Evolutionary conservation across 441 rosid species (phyloP).

Genomic region (Euphorbia schlechtendalii): DNA sequence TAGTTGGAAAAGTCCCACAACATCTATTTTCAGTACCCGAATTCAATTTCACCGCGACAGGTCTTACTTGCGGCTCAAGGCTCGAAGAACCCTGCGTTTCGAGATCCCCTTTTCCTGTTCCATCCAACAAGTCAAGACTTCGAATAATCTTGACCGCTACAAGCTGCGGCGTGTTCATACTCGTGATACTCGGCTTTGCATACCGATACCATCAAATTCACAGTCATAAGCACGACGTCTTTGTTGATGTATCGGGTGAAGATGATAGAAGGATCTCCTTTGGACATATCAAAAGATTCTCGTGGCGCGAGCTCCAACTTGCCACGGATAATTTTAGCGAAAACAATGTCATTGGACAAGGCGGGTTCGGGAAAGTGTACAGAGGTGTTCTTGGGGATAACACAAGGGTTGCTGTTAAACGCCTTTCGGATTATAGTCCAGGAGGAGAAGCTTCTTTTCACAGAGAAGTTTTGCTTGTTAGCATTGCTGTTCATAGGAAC

Average conservation of each 20-base stretch:
- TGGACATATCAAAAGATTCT: constrained; percentile 46
- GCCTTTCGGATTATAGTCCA: constrained; percentile 41
- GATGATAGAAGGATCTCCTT: constrained; percentile 38
- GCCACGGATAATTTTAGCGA: constrained; percentile 58
- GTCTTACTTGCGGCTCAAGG: constrained; percentile 60
- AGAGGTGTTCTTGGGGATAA: constrained; percentile 45
- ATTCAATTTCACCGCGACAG: constrained; percentile 70
- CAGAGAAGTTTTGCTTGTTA: constrained; percentile 46
- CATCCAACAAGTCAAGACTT: constrained; percentile 53
- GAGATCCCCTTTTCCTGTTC: constrained; percentile 50
- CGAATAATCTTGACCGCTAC: constrained; percentile 43
- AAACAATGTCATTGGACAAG: constrained; percentile 48
- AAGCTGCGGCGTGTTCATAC: constrained; percentile 46
- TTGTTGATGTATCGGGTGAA: constrained; percentile 76
- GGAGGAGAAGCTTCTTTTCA: constrained; percentile 54
- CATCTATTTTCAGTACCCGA: constrained; percentile 51
- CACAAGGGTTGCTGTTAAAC: constrained; percentile 51
- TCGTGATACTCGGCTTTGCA: constrained; percentile 41
- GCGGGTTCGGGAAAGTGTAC: constrained; percentile 64
- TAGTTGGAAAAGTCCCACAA: constrained; percentile 62
- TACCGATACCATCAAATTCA: constrained; percentile 40
- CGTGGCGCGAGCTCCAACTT: constrained; percentile 44
- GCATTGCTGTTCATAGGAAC: constrained; percentile 52
- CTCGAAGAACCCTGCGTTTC: constrained; percentile 67
- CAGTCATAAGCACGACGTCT: constrained; percentile 40